Base-by-base conservation (phyloP, 371 early-diverging fungal species). In the Entomophthora muscae region DNA sequence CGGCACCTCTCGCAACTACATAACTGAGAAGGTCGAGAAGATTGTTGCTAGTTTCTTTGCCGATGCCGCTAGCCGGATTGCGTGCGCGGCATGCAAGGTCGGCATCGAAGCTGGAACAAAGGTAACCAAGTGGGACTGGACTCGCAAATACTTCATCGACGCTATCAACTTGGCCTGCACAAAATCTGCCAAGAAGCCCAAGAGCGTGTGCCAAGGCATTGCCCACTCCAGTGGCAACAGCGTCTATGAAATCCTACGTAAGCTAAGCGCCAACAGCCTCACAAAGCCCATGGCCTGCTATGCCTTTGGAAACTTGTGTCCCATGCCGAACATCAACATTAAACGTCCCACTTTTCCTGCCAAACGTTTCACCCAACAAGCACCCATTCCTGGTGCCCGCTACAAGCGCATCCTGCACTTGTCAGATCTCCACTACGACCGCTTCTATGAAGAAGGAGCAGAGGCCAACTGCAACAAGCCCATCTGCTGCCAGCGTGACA, bases 401-500 rank as follows among this genome's bases (percentile, higher is more conserved):
- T 32, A 28, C 22, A 27, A 30, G 17, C 31, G 31, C 31, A 23
- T 61, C 22, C 52, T 61, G 29, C 62, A 61, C 29, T 13, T 61
- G 1, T 23, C 52, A 3, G 62, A 61, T 29, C 32, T 52, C 1
- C 62, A 61, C 32, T 61, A 32, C 31, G 62, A 61, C 29, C 28
- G 27, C 3, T 31, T 33, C 1, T 61, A 61, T 28, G 3, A 12
- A 24, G 62, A 28, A 23, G 62, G 62, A 29, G 22, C 62, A 3
- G 62, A 68, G 32, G 58, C 63, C 21, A 51, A 68, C 23, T 68
- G 69, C 61, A 62, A 64, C 30, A 52, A 59, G 57, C 69, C 69
- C 22, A 26, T 68, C 23, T 68, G 69, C 52, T 68, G 69, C 57
- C 69, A 67, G n/a, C 21, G 24, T 7, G 69, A 71, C 12, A 60